These are phyloP conservation scores for Russula ochroleuca DNA, from an alignment of 768 basidiomycete genomes.

Conservation along the genomic window DNA sequence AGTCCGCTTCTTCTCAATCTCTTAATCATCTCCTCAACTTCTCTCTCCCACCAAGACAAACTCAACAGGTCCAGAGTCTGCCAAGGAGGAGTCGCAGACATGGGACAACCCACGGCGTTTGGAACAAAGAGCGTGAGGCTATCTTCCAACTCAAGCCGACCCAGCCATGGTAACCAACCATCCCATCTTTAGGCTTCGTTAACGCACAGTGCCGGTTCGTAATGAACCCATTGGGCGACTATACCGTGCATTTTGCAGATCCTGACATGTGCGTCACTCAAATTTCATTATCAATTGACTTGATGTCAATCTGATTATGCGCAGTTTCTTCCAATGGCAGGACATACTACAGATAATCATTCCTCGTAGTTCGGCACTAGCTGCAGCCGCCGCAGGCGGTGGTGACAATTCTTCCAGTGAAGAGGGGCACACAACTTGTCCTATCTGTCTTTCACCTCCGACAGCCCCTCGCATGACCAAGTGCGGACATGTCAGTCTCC, in stretches of 20 bases:
- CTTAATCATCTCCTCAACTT: constrained; percentile 92
- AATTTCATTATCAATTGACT: constrained; percentile 21
- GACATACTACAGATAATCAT: constrained; percentile 95
- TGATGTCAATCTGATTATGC: constrained; percentile 4
- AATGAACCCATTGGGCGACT: constrained; percentile 87
- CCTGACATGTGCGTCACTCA: constrained; percentile 78
- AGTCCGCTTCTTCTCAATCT: constrained; percentile 65
- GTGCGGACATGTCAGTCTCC: constrained; percentile 85
- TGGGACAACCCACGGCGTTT: constrained; percentile 57
- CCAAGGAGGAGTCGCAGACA: constrained; percentile 76
- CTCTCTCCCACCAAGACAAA: constrained; percentile 82
- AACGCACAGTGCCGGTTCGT: constrained; percentile 97
- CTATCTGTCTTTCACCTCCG: constrained; percentile 92
- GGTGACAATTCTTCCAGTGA: constrained; percentile 42
- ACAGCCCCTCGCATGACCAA: constrained; percentile 91
- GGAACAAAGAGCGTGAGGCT: constrained; percentile 89
- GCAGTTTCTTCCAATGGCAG: constrained; percentile 91
- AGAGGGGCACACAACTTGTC: constrained; percentile 74
- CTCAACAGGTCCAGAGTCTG: constrained; percentile 49
- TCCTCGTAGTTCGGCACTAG: constrained; percentile 73
- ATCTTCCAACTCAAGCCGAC: not conserved
- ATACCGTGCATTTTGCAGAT: constrained; percentile 94
- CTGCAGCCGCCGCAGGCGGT: constrained; percentile 50
- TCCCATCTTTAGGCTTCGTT: constrained; percentile 66
- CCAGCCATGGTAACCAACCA: constrained; percentile 25